phyloP scores from a whole-genome alignment of 352 stramenopile species.

The Phytophthora europaea region DNA sequence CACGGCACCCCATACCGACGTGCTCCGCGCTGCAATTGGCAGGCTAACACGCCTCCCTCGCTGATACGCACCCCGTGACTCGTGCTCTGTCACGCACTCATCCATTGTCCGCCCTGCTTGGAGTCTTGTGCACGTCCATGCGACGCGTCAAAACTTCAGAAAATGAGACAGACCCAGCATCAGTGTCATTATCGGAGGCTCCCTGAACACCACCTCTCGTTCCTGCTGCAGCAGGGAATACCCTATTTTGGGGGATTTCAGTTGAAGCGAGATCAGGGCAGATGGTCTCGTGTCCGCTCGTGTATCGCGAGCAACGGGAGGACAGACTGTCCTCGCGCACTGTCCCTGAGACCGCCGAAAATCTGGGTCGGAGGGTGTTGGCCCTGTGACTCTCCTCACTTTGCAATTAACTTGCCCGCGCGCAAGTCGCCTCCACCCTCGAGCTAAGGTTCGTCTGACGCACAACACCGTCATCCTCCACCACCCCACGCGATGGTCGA shows the following conservation, averaged over 20 bases:
- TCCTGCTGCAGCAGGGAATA: background rate
- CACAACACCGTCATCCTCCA: too few species aligned
- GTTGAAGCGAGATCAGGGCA: constrained; percentile 25
- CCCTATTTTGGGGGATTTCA: constrained; percentile 6
- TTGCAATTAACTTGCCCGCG: constrained; percentile 28
- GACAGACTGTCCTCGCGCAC: constrained; percentile 23
- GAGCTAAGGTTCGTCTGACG: constrained; percentile 10
- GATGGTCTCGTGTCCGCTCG: constrained; percentile 4
- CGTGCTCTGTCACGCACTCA: constrained; percentile 15
- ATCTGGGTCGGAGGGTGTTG: background rate
- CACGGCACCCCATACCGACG: background rate
- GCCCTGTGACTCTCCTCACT: constrained; percentile 19
- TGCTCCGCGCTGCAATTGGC: constrained; percentile 13
- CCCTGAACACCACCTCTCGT: background rate
- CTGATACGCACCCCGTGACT: constrained; percentile 18
- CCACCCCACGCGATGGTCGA: constrained; percentile 21
- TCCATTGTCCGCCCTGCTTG: constrained; percentile 31
- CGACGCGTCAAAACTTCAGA: constrained; percentile 43
- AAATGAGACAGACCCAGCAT: constrained; percentile 28
- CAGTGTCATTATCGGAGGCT: constrained; percentile 5
- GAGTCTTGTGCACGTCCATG: constrained; percentile 18
- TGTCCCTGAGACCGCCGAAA: constrained; percentile 22
- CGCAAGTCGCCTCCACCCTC: constrained; percentile 14
- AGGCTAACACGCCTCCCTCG: too few species aligned
- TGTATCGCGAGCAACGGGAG: constrained; percentile 9